Base-by-base conservation (phyloP, 2,329 filamentous ascomycete genomes). In the Saccharata proteae region DNA sequence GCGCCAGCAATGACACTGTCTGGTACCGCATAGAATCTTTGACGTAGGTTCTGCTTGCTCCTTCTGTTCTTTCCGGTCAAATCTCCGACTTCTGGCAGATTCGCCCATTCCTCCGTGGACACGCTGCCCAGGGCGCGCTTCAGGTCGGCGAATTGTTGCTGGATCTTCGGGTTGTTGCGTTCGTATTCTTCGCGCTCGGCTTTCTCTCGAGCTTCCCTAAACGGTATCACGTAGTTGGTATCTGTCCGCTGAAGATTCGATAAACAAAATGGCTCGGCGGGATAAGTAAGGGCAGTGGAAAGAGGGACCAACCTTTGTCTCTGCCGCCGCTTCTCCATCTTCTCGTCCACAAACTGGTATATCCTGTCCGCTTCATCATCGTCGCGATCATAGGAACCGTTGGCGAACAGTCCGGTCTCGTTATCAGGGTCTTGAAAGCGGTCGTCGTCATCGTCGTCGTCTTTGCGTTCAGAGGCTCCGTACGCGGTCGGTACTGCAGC, bases 361-460 rank as follows among this genome's bases (percentile, higher is more conserved):
- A 98, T 93, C 48, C 82, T 71, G 59, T 98, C 90, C 25, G 90
- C 90, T 57, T 98, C 92, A 49, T 98, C 90, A 50, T 98, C 90
- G 35, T 98, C 90, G 54, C 90, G 81, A 55, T 96, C 90, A 62
- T 93, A 98, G 36, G 53, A 54, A 20, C 90, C 90, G 34, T 84
- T 88, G 3, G 90, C 86, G 49, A 98, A 98, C 14, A 98, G 65
- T 4, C 92, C 90, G 28, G 90, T 81, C 56, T 98, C 90, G 49
- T 96, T 96, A 47, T 98, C 90, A 1, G 90, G 90, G 52, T 98
- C 90, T 51, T 93, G 85, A 49, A 85, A 96, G 27, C 88, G 78
- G 32, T 80, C 77, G 32, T 80, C 78, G 19, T 80, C 77, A 20
- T 79, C 76, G 12, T 80, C 74, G 30, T 80, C 77, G 29, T 80